Conservation (phyloP, 2,329 filamentous ascomycete species). For the Xylaria sp. region DNA sequence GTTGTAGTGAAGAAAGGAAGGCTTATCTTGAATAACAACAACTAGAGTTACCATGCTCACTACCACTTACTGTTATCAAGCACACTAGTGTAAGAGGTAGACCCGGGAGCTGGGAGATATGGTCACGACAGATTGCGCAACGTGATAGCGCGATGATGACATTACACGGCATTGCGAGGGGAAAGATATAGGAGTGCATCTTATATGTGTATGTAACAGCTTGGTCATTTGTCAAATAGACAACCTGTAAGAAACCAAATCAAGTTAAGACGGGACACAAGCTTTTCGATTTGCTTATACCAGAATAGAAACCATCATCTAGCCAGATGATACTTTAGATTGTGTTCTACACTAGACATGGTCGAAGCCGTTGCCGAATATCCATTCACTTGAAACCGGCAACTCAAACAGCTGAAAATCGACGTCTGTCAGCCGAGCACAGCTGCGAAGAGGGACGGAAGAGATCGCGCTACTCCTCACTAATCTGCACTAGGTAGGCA, state of each 20-base stretch:
- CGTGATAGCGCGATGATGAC: conserved; percentile 23
- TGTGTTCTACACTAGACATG: conserved; percentile 2
- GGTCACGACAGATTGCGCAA: conserved; percentile 34
- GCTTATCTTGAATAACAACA: not conserved
- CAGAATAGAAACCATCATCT: conserved; percentile 14
- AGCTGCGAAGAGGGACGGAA: not conserved
- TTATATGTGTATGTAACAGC: conserved; percentile 13
- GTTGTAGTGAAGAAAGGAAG: not conserved
- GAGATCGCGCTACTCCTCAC: conserved; percentile 1
- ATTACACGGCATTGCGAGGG: conserved; percentile 4
- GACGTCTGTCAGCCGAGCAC: not conserved
- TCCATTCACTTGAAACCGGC: conserved; percentile 8
- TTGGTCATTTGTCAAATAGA: conserved; percentile 19
- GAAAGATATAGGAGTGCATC: conserved; percentile 14
- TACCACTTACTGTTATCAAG: conserved; percentile 19
- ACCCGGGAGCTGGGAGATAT: not conserved
- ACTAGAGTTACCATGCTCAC: not conserved
- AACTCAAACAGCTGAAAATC: not conserved
- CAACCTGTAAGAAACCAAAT: conserved; percentile 6
- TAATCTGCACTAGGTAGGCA: not conserved
- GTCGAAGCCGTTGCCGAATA: conserved; percentile 22
- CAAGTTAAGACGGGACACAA: conserved; percentile 5
- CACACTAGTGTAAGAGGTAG: not conserved
- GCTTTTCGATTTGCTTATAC: not conserved
- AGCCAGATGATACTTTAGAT: not conserved